A percentile compares a stretch with the other conserved stretches of the same genome.
Evolutionary conservation across 495 filamentous ascomycete genomes (phyloP).

Genomic region (Amorphotheca resinae): DNA sequence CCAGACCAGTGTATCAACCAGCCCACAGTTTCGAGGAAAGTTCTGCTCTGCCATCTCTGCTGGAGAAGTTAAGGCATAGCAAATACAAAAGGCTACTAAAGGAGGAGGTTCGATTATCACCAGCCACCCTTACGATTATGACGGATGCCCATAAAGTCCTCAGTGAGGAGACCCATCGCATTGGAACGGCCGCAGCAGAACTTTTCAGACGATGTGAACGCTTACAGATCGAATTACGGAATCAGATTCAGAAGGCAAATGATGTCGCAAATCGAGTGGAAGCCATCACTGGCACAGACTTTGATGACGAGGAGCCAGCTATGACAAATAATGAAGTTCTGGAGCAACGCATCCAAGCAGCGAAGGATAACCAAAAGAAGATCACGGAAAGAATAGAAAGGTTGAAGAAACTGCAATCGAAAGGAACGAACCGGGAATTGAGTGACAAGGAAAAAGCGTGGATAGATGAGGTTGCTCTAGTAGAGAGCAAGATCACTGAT

Average conservation of each 20-base stretch:
- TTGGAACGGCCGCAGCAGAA: constrained; percentile 66
- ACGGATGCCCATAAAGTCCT: constrained; percentile 65
- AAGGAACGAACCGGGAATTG: constrained; percentile 47
- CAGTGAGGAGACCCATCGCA: constrained; percentile 55
- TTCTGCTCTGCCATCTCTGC: constrained; percentile 46
- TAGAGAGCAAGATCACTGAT: constrained; percentile 35
- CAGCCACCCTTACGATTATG: constrained; percentile 62
- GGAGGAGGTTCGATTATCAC: constrained; percentile 62
- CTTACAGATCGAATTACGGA: constrained; percentile 54
- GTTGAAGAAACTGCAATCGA: constrained; percentile 46
- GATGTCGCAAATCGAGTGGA: constrained; percentile 56
- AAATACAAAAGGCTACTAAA: constrained; percentile 47
- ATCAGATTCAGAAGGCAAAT: constrained; percentile 57
- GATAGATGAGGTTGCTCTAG: constrained; percentile 46
- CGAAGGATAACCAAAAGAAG: constrained; percentile 43
- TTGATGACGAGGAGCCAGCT: constrained; percentile 26
- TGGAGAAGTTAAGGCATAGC: constrained; percentile 48
- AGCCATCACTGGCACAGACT: constrained; percentile 47
- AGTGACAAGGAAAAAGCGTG: constrained; percentile 64
- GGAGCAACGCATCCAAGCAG: constrained; percentile 46
- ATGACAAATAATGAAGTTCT: constrained; percentile 39
- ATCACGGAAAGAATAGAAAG: constrained; percentile 52
- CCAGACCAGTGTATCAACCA: constrained; percentile 58
- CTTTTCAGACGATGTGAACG: constrained; percentile 68
- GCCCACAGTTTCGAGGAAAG: constrained; percentile 47